Conservation (phyloP, 2,329 filamentous ascomycete genomes). For the Dactylellina sp. region DNA sequence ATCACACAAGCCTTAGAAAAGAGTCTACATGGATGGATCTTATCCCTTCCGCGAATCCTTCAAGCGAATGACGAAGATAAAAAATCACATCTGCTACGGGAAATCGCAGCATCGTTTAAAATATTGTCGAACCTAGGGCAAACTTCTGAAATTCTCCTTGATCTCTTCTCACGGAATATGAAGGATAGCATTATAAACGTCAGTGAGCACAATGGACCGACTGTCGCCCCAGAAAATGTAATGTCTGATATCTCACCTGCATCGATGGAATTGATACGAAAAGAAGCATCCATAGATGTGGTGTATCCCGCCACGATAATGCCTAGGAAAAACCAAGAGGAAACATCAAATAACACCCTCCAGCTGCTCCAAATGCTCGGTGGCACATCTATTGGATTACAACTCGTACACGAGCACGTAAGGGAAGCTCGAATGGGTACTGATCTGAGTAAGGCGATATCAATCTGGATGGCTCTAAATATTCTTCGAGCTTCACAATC, state of each 20-base stretch:
- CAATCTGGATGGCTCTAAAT: constrained; percentile 61
- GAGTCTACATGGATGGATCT: constrained; percentile 73
- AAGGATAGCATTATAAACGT: constrained; percentile 76
- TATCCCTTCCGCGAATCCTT: constrained; percentile 82
- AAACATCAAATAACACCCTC: constrained; percentile 71
- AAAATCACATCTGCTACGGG: constrained; percentile 78
- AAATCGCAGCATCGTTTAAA: constrained; percentile 79
- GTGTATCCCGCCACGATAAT: constrained; percentile 65
- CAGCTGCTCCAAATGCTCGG: constrained; percentile 71
- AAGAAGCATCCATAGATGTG: constrained; percentile 11
- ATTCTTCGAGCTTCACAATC: constrained; percentile 61
- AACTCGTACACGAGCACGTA: constrained; percentile 59
- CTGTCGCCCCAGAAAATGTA: constrained; percentile 28
- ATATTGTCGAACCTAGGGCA: constrained; percentile 74
- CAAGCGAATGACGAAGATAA: constrained; percentile 83
- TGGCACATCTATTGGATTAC: constrained; percentile 67
- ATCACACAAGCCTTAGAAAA: constrained; percentile 60
- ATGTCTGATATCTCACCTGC: constrained; percentile 40
- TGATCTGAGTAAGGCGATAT: constrained; percentile 57
- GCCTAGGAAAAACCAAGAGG: constrained; percentile 74
- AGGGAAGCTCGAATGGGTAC: constrained; percentile 56
- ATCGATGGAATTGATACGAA: constrained; percentile 51
- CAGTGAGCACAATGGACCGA: constrained; percentile 59
- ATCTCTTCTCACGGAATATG: constrained; percentile 75
- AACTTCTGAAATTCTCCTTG: constrained; percentile 75